A percentile compares a stretch with the other conserved stretches of the same genome.
Evolutionary conservation across 1,284 basidiomycete species (phyloP).

Genomic region (Cryptococcus sp.): DNA sequence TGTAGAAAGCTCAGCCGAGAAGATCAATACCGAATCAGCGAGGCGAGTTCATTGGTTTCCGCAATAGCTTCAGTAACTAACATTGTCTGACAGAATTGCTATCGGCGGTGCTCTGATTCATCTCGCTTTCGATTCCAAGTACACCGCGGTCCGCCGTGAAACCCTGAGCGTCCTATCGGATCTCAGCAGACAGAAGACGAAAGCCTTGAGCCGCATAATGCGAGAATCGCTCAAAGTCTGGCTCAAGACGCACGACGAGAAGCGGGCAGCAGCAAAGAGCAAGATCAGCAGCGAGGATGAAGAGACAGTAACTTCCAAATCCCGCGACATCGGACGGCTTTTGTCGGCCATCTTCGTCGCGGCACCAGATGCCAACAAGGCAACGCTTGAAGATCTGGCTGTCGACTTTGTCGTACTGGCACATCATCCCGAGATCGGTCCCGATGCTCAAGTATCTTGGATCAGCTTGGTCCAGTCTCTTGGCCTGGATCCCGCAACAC

Average conservation of each 20-base stretch:
- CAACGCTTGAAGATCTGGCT: conserved; percentile 35
- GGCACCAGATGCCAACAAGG: conserved; percentile 21
- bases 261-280: conserved; percentile 25
- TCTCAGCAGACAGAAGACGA: conserved; percentile 50
- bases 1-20: conserved; percentile 58
- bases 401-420: conserved; percentile 66
- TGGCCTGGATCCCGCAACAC: conserved; percentile 65
- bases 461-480: conserved; percentile 76
- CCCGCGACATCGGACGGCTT: conserved; percentile 43
- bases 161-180: conserved; percentile 57
- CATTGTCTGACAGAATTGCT: conserved; percentile 55
- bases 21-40: conserved; percentile 62
- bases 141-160: conserved; percentile 60
- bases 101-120: conserved; percentile 69
- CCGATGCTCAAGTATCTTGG: conserved; percentile 69
- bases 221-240: conserved; percentile 60
- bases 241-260: conserved; percentile 37
- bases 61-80: background rate
- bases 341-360: conserved; percentile 32
- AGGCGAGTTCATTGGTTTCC: conserved; percentile 57
- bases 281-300: conserved; percentile 35
- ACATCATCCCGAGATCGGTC: conserved; percentile 72
- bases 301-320: conserved; percentile 24
- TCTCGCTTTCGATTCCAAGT: conserved; percentile 63
- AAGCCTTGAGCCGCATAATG: conserved; percentile 60